phyloP scores from a whole-genome alignment of 306 rosid genomes.

The Trifolium fragiferum region DNA sequence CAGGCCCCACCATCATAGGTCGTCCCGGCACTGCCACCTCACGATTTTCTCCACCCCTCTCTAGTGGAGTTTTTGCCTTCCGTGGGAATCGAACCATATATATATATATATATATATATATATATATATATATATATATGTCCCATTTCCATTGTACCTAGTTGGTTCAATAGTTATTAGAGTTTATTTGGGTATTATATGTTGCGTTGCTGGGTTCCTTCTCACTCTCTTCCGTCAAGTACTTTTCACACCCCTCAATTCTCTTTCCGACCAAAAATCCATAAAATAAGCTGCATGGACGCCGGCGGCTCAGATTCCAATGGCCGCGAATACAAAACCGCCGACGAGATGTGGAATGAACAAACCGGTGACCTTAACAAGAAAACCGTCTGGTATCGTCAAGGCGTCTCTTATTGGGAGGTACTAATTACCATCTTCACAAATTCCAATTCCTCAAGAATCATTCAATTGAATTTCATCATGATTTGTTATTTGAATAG shows the following conservation, averaged over 20 bases:
- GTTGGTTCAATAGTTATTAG: too few relatives aligned
- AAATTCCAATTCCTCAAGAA: not conserved
- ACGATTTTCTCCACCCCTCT: too few relatives aligned
- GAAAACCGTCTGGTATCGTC: constrained; percentile 76
- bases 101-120: too few relatives aligned
- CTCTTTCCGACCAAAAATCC: constrained; percentile 1
- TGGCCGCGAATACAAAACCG: constrained; percentile 71
- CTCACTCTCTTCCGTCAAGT: not conserved
- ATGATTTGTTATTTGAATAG: constrained; percentile 39
- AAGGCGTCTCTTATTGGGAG: constrained; percentile 95
- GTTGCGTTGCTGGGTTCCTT: constrained; percentile 15
- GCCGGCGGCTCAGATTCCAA: constrained; percentile 68
- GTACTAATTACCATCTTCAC: constrained; percentile 27
- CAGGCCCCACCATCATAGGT: too few relatives aligned
- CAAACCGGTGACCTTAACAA: constrained; percentile 70
- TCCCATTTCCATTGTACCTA: too few relatives aligned
- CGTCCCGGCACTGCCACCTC: too few relatives aligned
- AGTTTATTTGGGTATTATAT: not conserved
- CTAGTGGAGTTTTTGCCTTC: too few relatives aligned
- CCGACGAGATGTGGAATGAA: constrained; percentile 92
- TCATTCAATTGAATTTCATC: not conserved
- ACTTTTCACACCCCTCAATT: not conserved
- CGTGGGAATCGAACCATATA: too few relatives aligned
- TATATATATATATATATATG: too few relatives aligned
- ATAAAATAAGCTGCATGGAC: constrained; percentile 52